A percentile compares a stretch with the other conserved stretches of the same genome.
Evolutionary conservation across 352 stramenopile species (phyloP).

Genomic region (Achlya hypogyna): DNA sequence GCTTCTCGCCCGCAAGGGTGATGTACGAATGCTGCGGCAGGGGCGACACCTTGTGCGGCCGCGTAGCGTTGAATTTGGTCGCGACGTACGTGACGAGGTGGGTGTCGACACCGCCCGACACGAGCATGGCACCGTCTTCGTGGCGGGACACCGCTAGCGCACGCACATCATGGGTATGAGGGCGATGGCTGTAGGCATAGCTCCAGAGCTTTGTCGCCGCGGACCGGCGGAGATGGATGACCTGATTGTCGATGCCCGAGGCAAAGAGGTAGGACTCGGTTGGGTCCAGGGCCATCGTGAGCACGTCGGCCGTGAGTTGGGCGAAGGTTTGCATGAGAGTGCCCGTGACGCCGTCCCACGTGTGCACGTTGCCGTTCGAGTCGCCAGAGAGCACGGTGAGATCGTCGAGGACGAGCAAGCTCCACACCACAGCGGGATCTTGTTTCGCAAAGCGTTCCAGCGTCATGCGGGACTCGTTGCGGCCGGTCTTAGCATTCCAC

Average conservation of each 20-base stretch:
- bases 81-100: constrained; percentile 88
- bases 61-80: constrained; percentile 69
- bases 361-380: constrained; percentile 88
- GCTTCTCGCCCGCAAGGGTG: constrained; percentile 51
- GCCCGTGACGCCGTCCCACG: constrained; percentile 87
- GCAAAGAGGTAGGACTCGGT: constrained; percentile 87
- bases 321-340: constrained; percentile 90
- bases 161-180: constrained; percentile 87
- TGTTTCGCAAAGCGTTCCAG: constrained; percentile 58
- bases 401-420: constrained; percentile 81
- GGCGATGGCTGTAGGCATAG: constrained; percentile 82
- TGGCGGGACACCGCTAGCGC: constrained; percentile 63
- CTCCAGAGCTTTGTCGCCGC: constrained; percentile 41
- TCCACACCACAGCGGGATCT: constrained; percentile 77
- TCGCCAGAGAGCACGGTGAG: constrained; percentile 89
- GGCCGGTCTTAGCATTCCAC: constrained; percentile 67
- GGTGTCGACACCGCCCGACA: constrained; percentile 90
- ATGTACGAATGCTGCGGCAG: constrained; percentile 73
- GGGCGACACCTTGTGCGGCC: constrained; percentile 84
- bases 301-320: constrained; percentile 85
- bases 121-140: constrained; percentile 50
- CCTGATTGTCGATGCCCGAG: constrained; percentile 89
- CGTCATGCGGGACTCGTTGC: constrained; percentile 78
- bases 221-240: constrained; percentile 72
- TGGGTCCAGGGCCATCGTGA: constrained; percentile 73